Conservation (phyloP, 2,329 filamentous ascomycete genomes). For the Lachnellula arida region DNA sequence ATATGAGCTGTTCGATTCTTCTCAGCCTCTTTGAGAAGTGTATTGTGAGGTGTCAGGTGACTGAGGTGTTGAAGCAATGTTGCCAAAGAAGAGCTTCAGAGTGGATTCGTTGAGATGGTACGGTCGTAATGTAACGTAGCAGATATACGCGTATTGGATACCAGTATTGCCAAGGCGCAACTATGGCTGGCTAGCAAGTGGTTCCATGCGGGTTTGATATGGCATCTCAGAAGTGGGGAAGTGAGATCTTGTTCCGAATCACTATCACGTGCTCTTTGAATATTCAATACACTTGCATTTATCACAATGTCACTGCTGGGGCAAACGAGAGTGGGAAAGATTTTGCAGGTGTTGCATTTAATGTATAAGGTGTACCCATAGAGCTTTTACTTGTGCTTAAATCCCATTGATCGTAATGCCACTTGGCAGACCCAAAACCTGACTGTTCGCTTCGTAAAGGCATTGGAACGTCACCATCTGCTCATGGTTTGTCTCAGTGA, state of each 20-base stretch:
- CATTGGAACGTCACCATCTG: slow-evolving; percentile 31
- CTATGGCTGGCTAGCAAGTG: background rate
- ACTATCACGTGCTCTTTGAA: background rate
- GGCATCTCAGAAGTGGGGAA: background rate
- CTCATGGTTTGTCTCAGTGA: slow-evolving; percentile 35
- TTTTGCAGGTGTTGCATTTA: too few relatives aligned
- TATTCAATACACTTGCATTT: too few relatives aligned
- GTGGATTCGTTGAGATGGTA: too few relatives aligned
- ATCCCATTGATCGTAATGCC: slow-evolving; percentile 33
- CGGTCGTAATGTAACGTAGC: background rate
- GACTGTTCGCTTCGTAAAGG: slow-evolving; percentile 37
- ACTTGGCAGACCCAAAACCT: slow-evolving; percentile 43
- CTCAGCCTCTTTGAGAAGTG: background rate
- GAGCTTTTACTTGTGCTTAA: background rate
- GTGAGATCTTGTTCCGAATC: background rate
- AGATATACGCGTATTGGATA: background rate
- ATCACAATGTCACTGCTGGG: too few relatives aligned
- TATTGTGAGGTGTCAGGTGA: background rate
- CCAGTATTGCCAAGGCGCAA: background rate
- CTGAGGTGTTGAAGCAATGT: background rate
- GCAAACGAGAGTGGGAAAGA: too few relatives aligned
- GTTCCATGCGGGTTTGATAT: background rate
- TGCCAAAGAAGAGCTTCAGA: background rate
- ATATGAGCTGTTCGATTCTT: background rate
- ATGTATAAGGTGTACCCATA: background rate